A percentile compares a stretch with the other conserved stretches of the same genome.
Evolutionary conservation across 106 monocot genomes (phyloP).

Genomic region (Posidonia australis): DNA sequence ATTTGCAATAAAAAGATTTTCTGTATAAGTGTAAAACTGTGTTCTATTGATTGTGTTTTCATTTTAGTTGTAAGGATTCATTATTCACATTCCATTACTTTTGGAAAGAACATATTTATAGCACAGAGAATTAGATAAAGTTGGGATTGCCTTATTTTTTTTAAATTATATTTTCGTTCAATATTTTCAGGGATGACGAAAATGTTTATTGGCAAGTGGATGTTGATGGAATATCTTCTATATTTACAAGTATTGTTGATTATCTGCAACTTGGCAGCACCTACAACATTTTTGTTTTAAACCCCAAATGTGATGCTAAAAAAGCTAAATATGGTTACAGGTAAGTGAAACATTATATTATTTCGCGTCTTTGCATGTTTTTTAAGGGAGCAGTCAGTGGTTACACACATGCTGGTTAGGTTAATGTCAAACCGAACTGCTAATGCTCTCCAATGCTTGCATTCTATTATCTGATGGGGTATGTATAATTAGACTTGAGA

Average conservation of each 20-base stretch:
- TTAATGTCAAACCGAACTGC: background rate
- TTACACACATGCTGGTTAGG: background rate
- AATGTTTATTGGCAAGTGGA: constrained; percentile 81
- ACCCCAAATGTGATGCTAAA: constrained; percentile 44
- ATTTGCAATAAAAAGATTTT: too few species aligned
- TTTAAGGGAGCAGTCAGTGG: background rate
- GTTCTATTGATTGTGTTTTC: too few species aligned
- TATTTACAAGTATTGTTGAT: constrained; percentile 65
- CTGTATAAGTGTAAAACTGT: too few species aligned
- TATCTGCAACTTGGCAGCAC: constrained; percentile 68
- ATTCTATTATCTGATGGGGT: too few species aligned
- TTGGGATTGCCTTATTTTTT: background rate
- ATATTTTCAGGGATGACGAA: constrained; percentile 41
- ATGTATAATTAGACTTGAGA: too few species aligned
- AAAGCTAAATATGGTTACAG: constrained; percentile 75
- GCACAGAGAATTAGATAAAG: background rate
- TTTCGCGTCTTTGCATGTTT: background rate
- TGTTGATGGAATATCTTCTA: constrained; percentile 62
- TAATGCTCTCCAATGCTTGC: too few species aligned
- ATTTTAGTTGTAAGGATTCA: too few species aligned
- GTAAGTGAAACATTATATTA: constrained; percentile 24
- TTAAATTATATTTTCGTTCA: background rate
- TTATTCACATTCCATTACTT: too few species aligned
- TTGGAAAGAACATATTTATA: too few species aligned
- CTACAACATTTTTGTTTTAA: constrained; percentile 89